A percentile compares a stretch with the other conserved stretches of the same genome.
phyloP scores from a whole-genome alignment of 768 basidiomycete species.

The Hypholoma fasciculare region DNA sequence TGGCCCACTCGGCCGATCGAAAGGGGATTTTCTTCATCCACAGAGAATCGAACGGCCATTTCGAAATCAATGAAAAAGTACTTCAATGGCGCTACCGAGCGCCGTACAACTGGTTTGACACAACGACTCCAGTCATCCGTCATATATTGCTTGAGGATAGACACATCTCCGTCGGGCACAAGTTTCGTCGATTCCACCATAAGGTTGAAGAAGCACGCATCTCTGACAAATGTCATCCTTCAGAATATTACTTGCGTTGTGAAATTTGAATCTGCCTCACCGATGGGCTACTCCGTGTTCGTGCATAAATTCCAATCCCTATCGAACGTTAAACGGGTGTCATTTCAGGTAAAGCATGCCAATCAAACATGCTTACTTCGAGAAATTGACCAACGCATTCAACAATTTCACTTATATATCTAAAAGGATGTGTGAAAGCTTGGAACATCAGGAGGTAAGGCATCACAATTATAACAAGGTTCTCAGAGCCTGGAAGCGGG shows the following conservation, averaged over 20 bases:
- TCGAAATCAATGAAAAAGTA: conserved; percentile 31
- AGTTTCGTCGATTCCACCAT: conserved; percentile 15
- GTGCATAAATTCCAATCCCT: conserved; percentile 12
- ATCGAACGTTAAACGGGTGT: background rate
- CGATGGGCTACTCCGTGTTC: conserved; percentile 7
- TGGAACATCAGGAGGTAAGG: background rate
- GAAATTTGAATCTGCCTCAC: background rate
- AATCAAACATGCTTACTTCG: background rate
- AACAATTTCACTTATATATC: background rate
- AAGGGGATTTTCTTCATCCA: background rate
- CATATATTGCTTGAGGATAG: background rate
- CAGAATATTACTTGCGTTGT: background rate
- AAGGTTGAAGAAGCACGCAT: conserved; percentile 11
- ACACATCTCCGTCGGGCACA: conserved; percentile 11
- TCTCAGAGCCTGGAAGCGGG: background rate
- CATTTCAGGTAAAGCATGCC: background rate
- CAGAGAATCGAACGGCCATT: conserved; percentile 10
- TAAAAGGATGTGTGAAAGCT: background rate
- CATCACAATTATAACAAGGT: background rate
- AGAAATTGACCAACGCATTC: background rate
- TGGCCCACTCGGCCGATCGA: conserved; percentile 17
- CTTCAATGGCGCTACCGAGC: conserved; percentile 21
- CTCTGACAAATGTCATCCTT: background rate
- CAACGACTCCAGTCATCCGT: background rate
- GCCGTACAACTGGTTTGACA: conserved; percentile 5